phyloP scores from a whole-genome alignment of 1,284 basidiomycete species.

The Pyrrhoderma lamaoense region DNA sequence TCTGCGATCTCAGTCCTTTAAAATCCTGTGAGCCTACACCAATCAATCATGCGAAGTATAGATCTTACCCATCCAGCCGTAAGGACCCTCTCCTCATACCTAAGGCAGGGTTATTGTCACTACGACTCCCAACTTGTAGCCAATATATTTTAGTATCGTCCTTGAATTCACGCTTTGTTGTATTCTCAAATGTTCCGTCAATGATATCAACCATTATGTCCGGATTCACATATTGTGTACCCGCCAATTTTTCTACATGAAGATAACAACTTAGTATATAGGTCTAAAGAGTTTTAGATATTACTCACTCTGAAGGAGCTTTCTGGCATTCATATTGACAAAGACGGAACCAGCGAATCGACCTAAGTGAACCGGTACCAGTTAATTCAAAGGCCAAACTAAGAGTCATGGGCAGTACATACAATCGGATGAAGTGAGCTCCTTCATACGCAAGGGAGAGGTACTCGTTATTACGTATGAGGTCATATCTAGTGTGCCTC shows the following conservation, averaged over 20 bases:
- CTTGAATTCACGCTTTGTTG: conserved; percentile 67
- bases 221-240: conserved; percentile 44
- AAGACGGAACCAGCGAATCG: conserved; percentile 77
- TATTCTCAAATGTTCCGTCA: conserved; percentile 68
- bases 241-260: conserved; percentile 4
- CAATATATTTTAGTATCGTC: conserved; percentile 58
- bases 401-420: conserved; percentile 22
- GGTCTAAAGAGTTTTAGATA: background rate
- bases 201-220: conserved; percentile 58
- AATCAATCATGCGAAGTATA: conserved; percentile 6
- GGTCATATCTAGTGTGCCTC: conserved; percentile 72
- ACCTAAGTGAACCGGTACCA: conserved; percentile 31
- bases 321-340: conserved; percentile 36
- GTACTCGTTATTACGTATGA: conserved; percentile 64
- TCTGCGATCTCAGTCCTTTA: conserved; percentile 51
- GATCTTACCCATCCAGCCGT: conserved; percentile 54
- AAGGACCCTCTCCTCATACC: conserved; percentile 64
- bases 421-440: conserved; percentile 78
- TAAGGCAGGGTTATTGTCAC: conserved; percentile 59
- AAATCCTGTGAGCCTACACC: background rate
- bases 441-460: conserved; percentile 68
- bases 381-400: background rate
- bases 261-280: background rate
- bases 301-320: conserved; percentile 3
- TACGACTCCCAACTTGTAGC: conserved; percentile 63